Evolutionary conservation across 208 protist species (phyloP).

Genomic region (Sergeia podlipaevii): DNA sequence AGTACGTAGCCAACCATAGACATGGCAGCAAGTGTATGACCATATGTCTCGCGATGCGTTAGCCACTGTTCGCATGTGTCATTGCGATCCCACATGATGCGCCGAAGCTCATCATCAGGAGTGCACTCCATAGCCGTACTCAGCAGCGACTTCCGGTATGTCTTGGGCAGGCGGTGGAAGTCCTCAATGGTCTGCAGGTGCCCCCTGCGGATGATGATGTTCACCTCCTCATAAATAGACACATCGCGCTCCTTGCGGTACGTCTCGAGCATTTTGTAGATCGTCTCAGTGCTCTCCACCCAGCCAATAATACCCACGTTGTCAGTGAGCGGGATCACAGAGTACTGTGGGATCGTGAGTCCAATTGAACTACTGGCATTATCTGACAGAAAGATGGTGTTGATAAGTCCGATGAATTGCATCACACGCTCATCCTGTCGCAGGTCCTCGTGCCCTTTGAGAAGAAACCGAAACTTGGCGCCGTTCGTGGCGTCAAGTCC

Average conservation of each 20-base stretch:
- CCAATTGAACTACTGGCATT: slow-evolving; percentile 79
- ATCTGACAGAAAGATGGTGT: slow-evolving; percentile 96
- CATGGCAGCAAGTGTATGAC: slow-evolving; percentile 98
- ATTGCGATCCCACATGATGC: slow-evolving; percentile 97
- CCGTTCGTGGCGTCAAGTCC: slow-evolving; percentile 96
- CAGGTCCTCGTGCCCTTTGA: slow-evolving; percentile 99
- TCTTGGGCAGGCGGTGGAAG: slow-evolving; percentile 77
- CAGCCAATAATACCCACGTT: slow-evolving; percentile 99
- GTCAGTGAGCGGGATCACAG: slow-evolving; percentile 98
- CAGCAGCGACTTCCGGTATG: slow-evolving; percentile 85
- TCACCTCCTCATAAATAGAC: slow-evolving; percentile 86
- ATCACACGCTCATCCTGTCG: slow-evolving; percentile 99
- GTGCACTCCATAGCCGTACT: slow-evolving; percentile 93
- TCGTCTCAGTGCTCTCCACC: slow-evolving; percentile 98
- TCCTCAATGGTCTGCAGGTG: slow-evolving; percentile 71
- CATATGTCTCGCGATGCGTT: slow-evolving; percentile 97
- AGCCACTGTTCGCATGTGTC: slow-evolving; percentile 99
- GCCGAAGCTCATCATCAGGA: slow-evolving; percentile 94
- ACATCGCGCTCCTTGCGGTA: slow-evolving; percentile 56
- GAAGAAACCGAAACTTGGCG: slow-evolving; percentile 95
- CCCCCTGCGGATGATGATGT: slow-evolving; percentile 74
- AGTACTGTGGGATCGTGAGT: slow-evolving; percentile 94
- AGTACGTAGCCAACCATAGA: slow-evolving; percentile 98
- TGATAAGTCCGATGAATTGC: slow-evolving; percentile 99
- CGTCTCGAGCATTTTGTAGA: slow-evolving; percentile 90